Evolutionary conservation across 2,329 filamentous ascomycete species (phyloP).

Genomic region (Tolypocladium inflatum): DNA sequence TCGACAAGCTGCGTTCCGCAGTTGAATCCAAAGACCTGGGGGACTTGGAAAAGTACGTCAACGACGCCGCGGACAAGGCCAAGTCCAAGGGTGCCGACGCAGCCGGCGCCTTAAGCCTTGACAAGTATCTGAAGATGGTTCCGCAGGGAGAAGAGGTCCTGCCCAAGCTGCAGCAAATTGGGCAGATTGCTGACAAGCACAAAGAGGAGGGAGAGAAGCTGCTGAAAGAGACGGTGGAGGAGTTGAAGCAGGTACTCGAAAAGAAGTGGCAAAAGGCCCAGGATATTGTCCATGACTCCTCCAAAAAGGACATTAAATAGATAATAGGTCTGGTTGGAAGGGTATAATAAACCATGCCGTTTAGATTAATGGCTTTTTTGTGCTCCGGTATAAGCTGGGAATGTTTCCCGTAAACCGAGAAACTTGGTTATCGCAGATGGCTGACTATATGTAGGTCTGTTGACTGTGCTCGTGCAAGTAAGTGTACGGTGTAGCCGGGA

Average conservation of each 20-base stretch:
- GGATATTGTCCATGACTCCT: conserved; percentile 47
- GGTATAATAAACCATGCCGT: too few species aligned
- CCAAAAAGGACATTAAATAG: conserved; percentile 36
- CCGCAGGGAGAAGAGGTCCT: conserved; percentile 56
- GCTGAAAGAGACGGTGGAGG: conserved; percentile 57
- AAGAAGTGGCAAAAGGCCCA: conserved; percentile 47
- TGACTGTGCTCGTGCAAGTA: too few species aligned
- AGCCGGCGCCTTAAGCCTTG: conserved; percentile 33
- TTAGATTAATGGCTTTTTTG: too few species aligned
- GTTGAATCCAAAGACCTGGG: conserved; percentile 51
- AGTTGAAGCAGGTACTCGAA: conserved; percentile 55
- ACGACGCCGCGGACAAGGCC: conserved; percentile 17
- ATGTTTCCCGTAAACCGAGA: too few species aligned
- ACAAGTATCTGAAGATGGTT: conserved; percentile 56
- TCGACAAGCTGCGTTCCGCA: conserved; percentile 51
- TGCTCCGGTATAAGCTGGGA: too few species aligned
- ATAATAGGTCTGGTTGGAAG: background rate
- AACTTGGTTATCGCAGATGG: too few species aligned
- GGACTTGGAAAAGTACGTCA: conserved; percentile 26
- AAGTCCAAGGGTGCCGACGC: conserved; percentile 34
- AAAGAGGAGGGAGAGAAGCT: conserved; percentile 61
- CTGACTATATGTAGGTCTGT: too few species aligned
- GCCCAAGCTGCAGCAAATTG: conserved; percentile 54
- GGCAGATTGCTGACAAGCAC: conserved; percentile 57
- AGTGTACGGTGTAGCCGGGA: too few species aligned